Conservation (phyloP, 164 flowering plant species). For the grape (Vitis vinifera) region ASM3070453v1 NC_081806.1:5406001-5406500, state of each 20-base stretch:
- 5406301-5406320: not conserved
- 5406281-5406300: not conserved
- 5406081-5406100: no score
- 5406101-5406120: no score
- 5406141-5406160: not conserved
- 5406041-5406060: no score
- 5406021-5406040: no score
- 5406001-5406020: no score
- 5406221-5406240: not conserved
- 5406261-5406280: not conserved
- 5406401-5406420: conserved; percentile 1
- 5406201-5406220: not conserved
- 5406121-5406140: conserved; percentile 5
- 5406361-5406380: not conserved
- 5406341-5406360: not conserved
- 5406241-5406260: not conserved
- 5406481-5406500: conserved; percentile 10
- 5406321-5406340: not conserved
- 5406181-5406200: conserved; percentile 1
- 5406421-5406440: conserved; percentile 5
- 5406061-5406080: no score
- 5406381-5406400: not conserved
- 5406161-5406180: not conserved
- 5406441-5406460: not conserved
- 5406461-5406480: conserved; percentile 13